Base-by-base conservation (phyloP, 1,284 basidiomycete species). In the Apiotrichum porosum region DNA sequence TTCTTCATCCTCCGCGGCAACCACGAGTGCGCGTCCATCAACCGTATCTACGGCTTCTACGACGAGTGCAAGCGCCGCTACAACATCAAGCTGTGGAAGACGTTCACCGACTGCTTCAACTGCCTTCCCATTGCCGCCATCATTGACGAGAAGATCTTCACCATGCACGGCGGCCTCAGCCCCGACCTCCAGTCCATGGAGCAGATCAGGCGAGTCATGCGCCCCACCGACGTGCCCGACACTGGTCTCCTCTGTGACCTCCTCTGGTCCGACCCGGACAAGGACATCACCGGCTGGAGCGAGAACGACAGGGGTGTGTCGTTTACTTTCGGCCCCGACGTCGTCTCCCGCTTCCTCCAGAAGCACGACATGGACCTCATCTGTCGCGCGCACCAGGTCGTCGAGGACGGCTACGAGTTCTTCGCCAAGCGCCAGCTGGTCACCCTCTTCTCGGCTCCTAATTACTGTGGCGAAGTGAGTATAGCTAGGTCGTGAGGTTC, bases 311-410 rank as follows among this genome's bases (percentile, higher is more conserved):
- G 94, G 71, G 94, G 94, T 61, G 94, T 98, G 42, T 97, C 91
- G 38, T 74, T 74, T 60, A 71, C 69, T 3, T 98, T 97, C 74
- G 94, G 94, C 10, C 92, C 93, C 28, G 93, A 97, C 68, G 94
- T 98, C 36, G 93, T 98, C 43, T 92, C 91, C 53, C 81, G 93
- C 64, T 98, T 98, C 81, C 77, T 98, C 68, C 92, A 97, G 80
- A 97, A 97, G 75, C 94, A 97, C 71, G 95, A 98, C 75, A 97
- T 98, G 94, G 94, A 97, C 74, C 79, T 97, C 66, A 97, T 98
- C 68, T 97, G 94, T 77, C 81, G 94, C 76, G 93, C 93, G 66
- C 92, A 97, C 80, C 61, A 89, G 84, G 94, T 98, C 68, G 94
- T 98, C 44, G 94, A 98, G 72, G 94, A 98, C 62, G 94, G 94